A percentile compares a stretch with the other conserved stretches of the same genome.
Evolutionary conservation across 495 filamentous ascomycete species (phyloP).

Genomic region (Neurospora discreta): DNA sequence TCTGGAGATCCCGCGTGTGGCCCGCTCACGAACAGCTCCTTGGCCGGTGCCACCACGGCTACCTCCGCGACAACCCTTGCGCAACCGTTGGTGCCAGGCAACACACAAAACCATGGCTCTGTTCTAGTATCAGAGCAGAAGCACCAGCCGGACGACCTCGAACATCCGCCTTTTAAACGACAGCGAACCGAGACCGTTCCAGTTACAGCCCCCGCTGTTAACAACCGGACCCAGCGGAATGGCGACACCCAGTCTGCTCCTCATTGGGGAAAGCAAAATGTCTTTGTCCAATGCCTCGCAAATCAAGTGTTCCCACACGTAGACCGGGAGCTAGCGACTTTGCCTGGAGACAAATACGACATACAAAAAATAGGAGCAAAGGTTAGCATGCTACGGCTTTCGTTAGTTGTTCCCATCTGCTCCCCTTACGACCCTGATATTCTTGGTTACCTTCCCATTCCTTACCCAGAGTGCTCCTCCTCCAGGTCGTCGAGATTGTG

Average conservation of each 20-base stretch:
- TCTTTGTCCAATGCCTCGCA: constrained; percentile 13
- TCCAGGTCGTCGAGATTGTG: constrained; percentile 5
- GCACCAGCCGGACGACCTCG: neutral
- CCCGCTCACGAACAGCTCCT: neutral
- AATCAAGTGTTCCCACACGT: constrained; percentile 28
- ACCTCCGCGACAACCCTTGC: neutral
- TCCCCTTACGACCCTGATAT: neutral
- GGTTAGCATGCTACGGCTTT: constrained; percentile 2
- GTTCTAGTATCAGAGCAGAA: neutral
- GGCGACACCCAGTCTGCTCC: neutral
- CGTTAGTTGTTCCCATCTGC: neutral
- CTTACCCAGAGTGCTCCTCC: constrained; percentile 1
- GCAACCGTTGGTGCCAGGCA: neutral
- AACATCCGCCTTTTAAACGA: neutral
- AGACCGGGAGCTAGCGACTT: constrained; percentile 5
- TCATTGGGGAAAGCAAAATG: neutral
- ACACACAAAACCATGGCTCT: neutral
- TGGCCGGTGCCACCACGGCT: neutral
- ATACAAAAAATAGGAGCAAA: constrained; percentile 2
- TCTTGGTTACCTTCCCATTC: neutral
- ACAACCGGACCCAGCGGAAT: neutral
- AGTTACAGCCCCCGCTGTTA: neutral
- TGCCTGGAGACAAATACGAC: constrained; percentile 2
- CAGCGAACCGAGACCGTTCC: neutral
- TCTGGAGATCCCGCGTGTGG: neutral